Evolutionary conservation across 179 eudicot species (phyloP), one percentile per base, ranked within the genome.

Genomic region (Patellifolia procumbens): DNA sequence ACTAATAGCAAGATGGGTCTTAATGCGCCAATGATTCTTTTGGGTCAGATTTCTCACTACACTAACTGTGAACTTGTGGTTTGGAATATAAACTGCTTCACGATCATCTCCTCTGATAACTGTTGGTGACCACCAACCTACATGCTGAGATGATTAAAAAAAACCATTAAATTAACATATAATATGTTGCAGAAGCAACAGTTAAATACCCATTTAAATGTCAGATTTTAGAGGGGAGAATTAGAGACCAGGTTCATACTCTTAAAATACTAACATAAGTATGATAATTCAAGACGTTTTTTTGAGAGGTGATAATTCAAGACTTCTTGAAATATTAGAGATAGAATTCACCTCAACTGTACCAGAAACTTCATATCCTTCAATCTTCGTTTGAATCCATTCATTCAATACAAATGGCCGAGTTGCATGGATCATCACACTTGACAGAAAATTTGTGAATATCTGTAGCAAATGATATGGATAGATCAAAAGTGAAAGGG

Each of bases 51-150:
- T 94, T 80, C 98, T 86, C 63, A 94, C 97, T 69, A 94, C 86
- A 72, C 89, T 94, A 78, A 94, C 88, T 0, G 98, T 94, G 74
- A 94, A 94, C 85, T 94, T 92, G 85, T 94, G 96, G 83, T 94
- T 94, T 20, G 98, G 98, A 77, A 94, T 91, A 81, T 94, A 88
- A 78, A 94, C 84, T 53, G 96, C 98, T 86, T 94, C 97, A 70
- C 98, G 96, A 63, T 94, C 96, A 81, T 94, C 98, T 39, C 98
- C 98, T 83, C 98, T 88, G 72, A 94, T 78, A 70, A 92, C 84
- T 69, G 98, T 94, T 76, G 98, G 97, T 37, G 98, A 92, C 97
- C 97, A 94, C 98, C 98, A 94, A 43, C 98, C 98, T 65, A 94
- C 91, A 83, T 91, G 97, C 98, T 94, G 86, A 74, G 61, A 79